Conservation (phyloP, 2,329 filamentous ascomycete species). For the Monosporascus cannonballus region DNA sequence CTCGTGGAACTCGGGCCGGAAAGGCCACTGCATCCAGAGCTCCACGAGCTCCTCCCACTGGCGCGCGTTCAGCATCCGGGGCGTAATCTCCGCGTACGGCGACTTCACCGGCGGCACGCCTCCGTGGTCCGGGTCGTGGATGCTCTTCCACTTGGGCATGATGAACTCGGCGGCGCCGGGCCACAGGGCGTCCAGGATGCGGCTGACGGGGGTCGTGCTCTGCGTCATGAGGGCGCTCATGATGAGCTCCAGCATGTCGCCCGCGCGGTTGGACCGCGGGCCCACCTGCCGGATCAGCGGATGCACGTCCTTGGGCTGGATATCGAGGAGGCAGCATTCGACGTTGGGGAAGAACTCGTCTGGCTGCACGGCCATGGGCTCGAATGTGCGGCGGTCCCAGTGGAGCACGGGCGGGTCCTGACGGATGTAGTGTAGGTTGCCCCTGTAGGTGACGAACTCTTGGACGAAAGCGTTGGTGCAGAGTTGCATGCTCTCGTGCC, state of each 20-base stretch:
- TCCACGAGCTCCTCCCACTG: constrained; percentile 55
- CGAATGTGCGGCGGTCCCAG: constrained; percentile 66
- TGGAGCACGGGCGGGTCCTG: constrained; percentile 46
- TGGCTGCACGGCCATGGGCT: constrained; percentile 54
- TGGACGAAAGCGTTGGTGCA: constrained; percentile 10
- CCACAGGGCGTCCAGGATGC: constrained; percentile 46
- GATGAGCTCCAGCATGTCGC: constrained; percentile 49
- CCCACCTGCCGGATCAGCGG: constrained; percentile 42
- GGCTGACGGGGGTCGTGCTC: constrained; percentile 29
- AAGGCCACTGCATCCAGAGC: constrained; percentile 62
- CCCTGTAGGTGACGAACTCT: constrained; percentile 36
- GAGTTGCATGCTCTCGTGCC: constrained; percentile 27
- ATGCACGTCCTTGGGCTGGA: constrained; percentile 53
- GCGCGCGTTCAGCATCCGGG: constrained; percentile 42
- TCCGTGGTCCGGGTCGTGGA: constrained; percentile 41
- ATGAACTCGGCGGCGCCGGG: constrained; percentile 54
- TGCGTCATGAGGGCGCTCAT: constrained; percentile 33
- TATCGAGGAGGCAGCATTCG: constrained; percentile 55
- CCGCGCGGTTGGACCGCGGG: constrained; percentile 31
- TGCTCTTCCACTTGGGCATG: constrained; percentile 38
- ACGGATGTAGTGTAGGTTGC: constrained; percentile 48
- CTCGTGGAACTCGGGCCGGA: constrained; percentile 43
- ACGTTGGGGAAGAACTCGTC: constrained; percentile 63
- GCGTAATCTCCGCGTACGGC: constrained; percentile 35
- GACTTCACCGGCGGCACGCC: constrained; percentile 31